Percentiles rank a stretch among this genome's conserved stretches.
phyloP scores from a whole-genome alignment of 768 basidiomycete genomes.

The Phanerochaete carnosa region DNA sequence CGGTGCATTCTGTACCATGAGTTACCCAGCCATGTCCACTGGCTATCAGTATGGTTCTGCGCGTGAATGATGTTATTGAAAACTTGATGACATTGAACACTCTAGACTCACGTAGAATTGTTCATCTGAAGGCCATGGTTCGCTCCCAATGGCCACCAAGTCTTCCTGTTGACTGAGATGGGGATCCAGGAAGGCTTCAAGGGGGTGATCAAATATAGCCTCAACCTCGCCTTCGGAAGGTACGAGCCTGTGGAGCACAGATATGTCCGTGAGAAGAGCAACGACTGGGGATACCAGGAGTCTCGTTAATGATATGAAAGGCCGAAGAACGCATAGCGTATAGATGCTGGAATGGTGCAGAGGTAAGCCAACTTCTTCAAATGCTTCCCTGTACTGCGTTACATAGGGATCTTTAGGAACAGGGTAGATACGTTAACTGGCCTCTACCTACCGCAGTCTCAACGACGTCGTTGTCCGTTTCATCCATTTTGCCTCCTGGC shows the following conservation, averaged over 20 bases:
- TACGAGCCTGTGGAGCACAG: conserved; percentile 47
- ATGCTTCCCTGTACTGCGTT: conserved; percentile 74
- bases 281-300: conserved; percentile 80
- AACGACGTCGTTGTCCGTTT: conserved; percentile 55
- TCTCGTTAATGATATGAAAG: conserved; percentile 63
- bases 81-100: not conserved
- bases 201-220: conserved; percentile 74
- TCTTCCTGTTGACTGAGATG: conserved; percentile 38
- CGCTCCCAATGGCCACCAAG: conserved; percentile 56
- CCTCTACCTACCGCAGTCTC: conserved; percentile 66
- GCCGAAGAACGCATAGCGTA: conserved; percentile 57
- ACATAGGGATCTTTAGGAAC: not conserved
- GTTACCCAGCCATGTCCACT: conserved; percentile 44
- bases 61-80: not conserved
- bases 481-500: conserved; percentile 79
- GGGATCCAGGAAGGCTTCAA: conserved; percentile 71
- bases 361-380: conserved; percentile 80
- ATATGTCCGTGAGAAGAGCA: conserved; percentile 56
- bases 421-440: not conserved
- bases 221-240: conserved; percentile 71
- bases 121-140: conserved; percentile 78
- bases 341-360: conserved; percentile 52
- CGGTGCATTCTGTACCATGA: conserved; percentile 78
- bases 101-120: conserved; percentile 60
- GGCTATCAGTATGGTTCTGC: conserved; percentile 57